Evolutionary conservation across 2,329 filamentous ascomycete species (phyloP), one percentile per base, ranked within the genome.

Genomic region (Arthroderma sp.): DNA sequence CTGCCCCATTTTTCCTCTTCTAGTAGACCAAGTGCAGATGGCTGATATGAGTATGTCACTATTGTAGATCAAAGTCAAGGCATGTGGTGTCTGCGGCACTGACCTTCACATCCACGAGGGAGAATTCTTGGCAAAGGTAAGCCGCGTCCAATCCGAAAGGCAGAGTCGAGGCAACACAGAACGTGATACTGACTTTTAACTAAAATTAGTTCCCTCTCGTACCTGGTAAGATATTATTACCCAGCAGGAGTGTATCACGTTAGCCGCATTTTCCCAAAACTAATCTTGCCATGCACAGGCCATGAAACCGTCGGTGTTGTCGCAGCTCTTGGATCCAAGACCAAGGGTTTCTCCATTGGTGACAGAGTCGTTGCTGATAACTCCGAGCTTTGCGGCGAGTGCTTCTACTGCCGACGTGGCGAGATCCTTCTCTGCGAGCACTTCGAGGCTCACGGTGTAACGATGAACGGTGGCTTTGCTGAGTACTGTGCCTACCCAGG

Each of bases 361-460:
- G 77, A 82, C 54, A 74, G 77, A 39, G 78, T 83, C 31, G 75
- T 74, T 46, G 77, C 64, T 6, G 65, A 66, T 51, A 67, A 67
- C 57, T 70, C 66, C 4, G 66, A 83, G 59, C 73, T 83, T 37
- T 85, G 81, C 62, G 75, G 75, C 40, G 74, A 80, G 61, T 85
- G 81, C 66, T 83, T 82, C 70, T 83, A 83, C 68, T 85, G 81
- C 66, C 75, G 77, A 51, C 75, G 78, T 46, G 79, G 80, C 43
- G 72, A 83, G 58, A 70, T 76, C 29, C 65, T 84, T 39, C 73
- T 83, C 45, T 86, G 81, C 60, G 79, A 83, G 62, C 72, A 81
- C 58, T 80, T 82, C 61, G 72, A 77, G 52, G 78, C 77, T 15
- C 78, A 82, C 53, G 79, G 59, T 50, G 63, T 63, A 34, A 60